These are phyloP conservation scores for Sclerotiophoma versabilis DNA, from an alignment of 2,329 filamentous ascomycete species.

Conservation along the genomic window DNA sequence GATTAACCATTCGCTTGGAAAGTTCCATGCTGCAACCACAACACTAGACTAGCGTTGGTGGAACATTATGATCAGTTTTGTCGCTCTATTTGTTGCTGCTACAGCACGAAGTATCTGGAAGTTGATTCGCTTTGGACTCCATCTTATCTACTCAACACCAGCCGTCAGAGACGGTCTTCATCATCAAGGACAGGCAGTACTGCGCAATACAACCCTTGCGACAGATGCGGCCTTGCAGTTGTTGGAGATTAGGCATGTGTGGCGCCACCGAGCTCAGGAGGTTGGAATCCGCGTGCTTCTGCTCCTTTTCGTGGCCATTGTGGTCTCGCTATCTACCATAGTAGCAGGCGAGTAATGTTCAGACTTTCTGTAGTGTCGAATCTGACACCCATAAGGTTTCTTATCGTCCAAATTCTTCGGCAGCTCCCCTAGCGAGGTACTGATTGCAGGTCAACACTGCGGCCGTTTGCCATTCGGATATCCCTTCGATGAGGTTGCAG, in stretches of 20 bases:
- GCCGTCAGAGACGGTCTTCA: conserved; percentile 34
- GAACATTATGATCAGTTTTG: conserved; percentile 25
- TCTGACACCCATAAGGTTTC: conserved; percentile 20
- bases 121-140: conserved; percentile 20
- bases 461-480: neutral
- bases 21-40: conserved; percentile 20
- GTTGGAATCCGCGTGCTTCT: neutral
- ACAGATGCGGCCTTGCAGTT: conserved; percentile 13
- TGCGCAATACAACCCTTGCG: conserved; percentile 37
- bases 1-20: conserved; percentile 20
- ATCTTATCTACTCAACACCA: conserved; percentile 8
- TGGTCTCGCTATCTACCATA: neutral
- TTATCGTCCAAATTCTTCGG: conserved; percentile 44
- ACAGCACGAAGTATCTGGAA: conserved; percentile 25
- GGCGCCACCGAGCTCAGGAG: neutral
- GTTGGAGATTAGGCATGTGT: neutral
- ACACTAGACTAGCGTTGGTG: conserved; percentile 20
- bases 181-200: conserved; percentile 43
- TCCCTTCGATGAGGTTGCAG: neutral
- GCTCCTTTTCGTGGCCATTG: conserved; percentile 26
- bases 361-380: too few relatives aligned
- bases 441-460: conserved; percentile 37
- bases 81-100: conserved; percentile 24
- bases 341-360: neutral
- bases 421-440: conserved; percentile 36